Percentiles rank a stretch among this genome's conserved stretches.
Evolutionary conservation across 2,329 filamentous ascomycete species (phyloP).

Genomic region (Paraconiothyrium brasiliense): DNA sequence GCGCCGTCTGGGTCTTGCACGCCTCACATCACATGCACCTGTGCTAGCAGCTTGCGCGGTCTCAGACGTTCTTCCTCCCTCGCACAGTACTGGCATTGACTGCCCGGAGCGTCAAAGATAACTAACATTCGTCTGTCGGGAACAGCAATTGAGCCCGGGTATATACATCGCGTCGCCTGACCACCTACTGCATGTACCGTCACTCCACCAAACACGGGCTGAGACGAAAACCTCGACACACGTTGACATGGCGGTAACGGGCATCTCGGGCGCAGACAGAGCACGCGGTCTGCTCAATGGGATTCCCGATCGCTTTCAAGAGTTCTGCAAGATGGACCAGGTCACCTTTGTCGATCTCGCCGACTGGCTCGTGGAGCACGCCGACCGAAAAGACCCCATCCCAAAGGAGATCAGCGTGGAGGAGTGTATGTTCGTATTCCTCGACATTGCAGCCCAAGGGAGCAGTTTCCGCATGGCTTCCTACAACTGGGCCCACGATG

Average conservation of each 20-base stretch:
- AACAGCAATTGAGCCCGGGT: not conserved
- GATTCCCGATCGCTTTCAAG: conserved; percentile 48
- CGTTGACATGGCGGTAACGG: conserved; percentile 32
- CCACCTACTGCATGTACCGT: not conserved
- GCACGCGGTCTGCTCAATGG: conserved; percentile 46
- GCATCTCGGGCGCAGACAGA: conserved; percentile 38
- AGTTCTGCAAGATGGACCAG: conserved; percentile 50
- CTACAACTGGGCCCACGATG: conserved; percentile 47
- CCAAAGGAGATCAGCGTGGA: conserved; percentile 45
- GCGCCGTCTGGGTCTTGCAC: conserved; percentile 7
- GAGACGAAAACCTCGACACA: conserved; percentile 3
- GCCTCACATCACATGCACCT: conserved; percentile 15
- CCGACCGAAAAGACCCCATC: conserved; percentile 35
- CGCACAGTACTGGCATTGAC: conserved; percentile 4
- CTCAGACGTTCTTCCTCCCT: conserved; percentile 1
- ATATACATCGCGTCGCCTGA: conserved; percentile 9
- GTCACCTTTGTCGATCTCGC: conserved; percentile 49
- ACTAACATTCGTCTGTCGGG: not conserved
- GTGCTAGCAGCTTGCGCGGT: conserved; percentile 5
- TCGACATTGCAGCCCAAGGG: conserved; percentile 49
- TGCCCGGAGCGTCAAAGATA: not conserved
- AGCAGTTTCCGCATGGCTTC: conserved; percentile 46
- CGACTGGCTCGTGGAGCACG: conserved; percentile 49
- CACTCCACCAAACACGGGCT: conserved; percentile 6
- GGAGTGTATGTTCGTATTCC: conserved; percentile 49